Evolutionary conservation across 1,139 yeast species (phyloP), one percentile per base, ranked within the genome.

Genomic region (Candida frijolesensis): DNA sequence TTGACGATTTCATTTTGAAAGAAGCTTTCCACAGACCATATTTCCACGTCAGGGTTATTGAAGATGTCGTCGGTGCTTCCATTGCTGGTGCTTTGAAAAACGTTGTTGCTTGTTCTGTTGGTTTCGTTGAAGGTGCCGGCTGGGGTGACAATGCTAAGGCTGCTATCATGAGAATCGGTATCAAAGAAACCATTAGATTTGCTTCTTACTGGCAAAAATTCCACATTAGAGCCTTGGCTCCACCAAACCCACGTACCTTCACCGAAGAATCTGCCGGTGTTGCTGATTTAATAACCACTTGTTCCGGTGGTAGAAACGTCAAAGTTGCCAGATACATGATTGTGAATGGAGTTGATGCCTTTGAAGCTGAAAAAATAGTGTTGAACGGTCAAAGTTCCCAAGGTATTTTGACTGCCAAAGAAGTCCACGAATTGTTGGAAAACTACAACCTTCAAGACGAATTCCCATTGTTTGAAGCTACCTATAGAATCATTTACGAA

Each of bases 111-210:
- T 79, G 89, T 63, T 91, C 95, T 51, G 96, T 95, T 51, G 98
- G 97, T 49, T 88, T 91, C 66, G 97, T 91, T 54, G 96, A 89
- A 72, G 97, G 97, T 60, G 80, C 87, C 54, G 96, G 96, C 51
- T 92, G 98, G 97, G 98, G 98, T 67, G 96, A 90, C 74, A 92
- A 92, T 66, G 97, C 98, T 59, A 89, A 91, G 72, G 88, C 97
- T 47, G 97, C 97, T 47, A 83, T 92, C 62, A 90, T 91, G 92
- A 84, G 98, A 75, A 85, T 95, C 59, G 98, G 98, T 46, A 72
- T 92, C 52, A 79, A 85, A 63, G 98, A 92, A 74, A 89, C 86
- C 72, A 87, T 90, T 67, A 72, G 67, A 57, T 76, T 76, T 62
- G 77, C 80, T 16, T 68, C 73, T 12, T 73, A 74, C 66, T 74